These are phyloP conservation scores for Nepenthes mirabilis DNA, from an alignment of 148 eudicot genomes.

Conservation along the genomic window DNA sequence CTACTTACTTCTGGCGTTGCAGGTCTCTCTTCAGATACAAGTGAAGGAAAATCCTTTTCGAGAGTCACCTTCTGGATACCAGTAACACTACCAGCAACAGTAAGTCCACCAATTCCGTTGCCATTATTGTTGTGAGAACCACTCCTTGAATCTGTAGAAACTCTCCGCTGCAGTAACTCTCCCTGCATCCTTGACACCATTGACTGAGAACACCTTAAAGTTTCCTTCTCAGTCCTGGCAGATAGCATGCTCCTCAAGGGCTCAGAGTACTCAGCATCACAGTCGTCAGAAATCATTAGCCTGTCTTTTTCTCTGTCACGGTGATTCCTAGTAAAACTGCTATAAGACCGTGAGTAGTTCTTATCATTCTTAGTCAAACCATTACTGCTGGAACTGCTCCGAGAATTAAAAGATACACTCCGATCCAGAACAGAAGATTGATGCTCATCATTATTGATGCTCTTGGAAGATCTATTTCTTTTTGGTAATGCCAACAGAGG, in stretches of 20 bases:
- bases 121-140: constrained; percentile 14
- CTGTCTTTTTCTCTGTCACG: constrained; percentile 56
- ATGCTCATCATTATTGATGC: constrained; percentile 19
- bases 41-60: constrained; percentile 71
- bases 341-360: constrained; percentile 36
- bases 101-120: constrained; percentile 26
- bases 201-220: constrained; percentile 57
- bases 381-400: constrained; percentile 53
- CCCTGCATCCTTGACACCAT: constrained; percentile 41
- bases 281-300: constrained; percentile 32
- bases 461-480: constrained; percentile 33
- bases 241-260: constrained; percentile 38
- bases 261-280: constrained; percentile 55
- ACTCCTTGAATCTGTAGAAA: constrained; percentile 18
- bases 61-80: constrained; percentile 44
- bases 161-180: constrained; percentile 30
- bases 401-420: constrained; percentile 40
- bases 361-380: constrained; percentile 53
- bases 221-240: constrained; percentile 42
- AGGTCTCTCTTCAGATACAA: constrained; percentile 63
- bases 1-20: constrained; percentile 36
- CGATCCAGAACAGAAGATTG: constrained; percentile 32
- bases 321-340: constrained; percentile 53
- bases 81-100: constrained; percentile 19
- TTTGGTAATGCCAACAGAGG: constrained; percentile 29